These are phyloP conservation scores for Lipomyces yarrowii DNA, from an alignment of 1,139 yeast species.

Conservation along the genomic window DNA sequence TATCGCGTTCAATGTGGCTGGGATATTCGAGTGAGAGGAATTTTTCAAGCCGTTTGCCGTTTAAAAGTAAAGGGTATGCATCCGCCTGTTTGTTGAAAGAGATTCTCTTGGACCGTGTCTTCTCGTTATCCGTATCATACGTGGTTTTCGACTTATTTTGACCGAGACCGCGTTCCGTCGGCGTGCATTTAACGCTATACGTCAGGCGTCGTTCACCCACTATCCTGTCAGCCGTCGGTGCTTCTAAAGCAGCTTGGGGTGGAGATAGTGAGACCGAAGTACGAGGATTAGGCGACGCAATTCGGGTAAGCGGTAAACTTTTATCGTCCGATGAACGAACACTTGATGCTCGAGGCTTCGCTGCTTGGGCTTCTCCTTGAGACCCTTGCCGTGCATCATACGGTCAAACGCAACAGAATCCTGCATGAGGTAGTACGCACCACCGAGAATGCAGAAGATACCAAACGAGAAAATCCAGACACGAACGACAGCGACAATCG, in stretches of 20 bases:
- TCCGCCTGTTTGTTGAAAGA: neutral
- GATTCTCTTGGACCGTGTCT: neutral
- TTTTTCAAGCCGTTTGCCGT: neutral
- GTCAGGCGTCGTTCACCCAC: neutral
- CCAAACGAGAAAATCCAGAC: slow-evolving; percentile 71
- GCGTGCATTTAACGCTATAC: neutral
- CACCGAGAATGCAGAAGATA: slow-evolving; percentile 70
- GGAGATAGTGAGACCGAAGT: neutral
- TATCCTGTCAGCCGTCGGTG: neutral
- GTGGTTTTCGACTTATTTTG: neutral
- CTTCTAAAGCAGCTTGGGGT: neutral
- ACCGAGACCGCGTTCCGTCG: neutral
- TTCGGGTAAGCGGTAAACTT: neutral
- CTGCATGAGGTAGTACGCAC: slow-evolving; percentile 71
- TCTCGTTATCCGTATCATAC: neutral
- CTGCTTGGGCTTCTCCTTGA: slow-evolving; percentile 63
- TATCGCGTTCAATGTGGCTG: neutral
- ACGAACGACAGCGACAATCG: slow-evolving; percentile 67
- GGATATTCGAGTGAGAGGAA: neutral
- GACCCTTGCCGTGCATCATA: slow-evolving; percentile 87
- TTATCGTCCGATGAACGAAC: neutral
- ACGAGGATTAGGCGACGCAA: neutral
- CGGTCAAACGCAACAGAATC: slow-evolving; percentile 86
- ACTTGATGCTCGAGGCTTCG: slow-evolving; percentile 70
- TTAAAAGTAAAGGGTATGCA: neutral